Evolutionary conservation across 495 filamentous ascomycete species (phyloP).

Genomic region (Astrocystis sublimbata): DNA sequence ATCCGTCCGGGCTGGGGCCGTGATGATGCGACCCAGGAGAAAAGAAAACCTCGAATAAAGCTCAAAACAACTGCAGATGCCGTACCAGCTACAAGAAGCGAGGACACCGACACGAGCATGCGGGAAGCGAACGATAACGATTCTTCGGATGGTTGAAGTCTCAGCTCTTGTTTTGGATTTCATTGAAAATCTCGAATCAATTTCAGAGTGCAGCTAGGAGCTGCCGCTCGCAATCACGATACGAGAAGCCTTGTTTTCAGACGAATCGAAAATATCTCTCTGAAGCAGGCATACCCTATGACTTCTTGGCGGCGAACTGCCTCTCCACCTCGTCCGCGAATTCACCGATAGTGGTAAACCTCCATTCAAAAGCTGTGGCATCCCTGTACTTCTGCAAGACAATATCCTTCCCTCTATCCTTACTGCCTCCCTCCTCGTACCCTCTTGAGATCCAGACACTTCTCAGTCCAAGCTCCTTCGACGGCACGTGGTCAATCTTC

Average conservation of each 20-base stretch:
- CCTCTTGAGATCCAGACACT: slow-evolving; percentile 72
- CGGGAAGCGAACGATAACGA: not conserved
- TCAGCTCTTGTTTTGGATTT: no score
- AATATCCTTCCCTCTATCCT: slow-evolving; percentile 48
- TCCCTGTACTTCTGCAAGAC: slow-evolving; percentile 39
- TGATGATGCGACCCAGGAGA: slow-evolving; percentile 11
- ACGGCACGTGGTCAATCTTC: slow-evolving; percentile 71
- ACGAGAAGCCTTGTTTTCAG: not conserved
- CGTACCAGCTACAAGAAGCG: not conserved
- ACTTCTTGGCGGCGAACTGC: slow-evolving; percentile 40
- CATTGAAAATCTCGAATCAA: no score
- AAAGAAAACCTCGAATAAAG: slow-evolving; percentile 10
- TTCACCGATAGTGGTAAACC: slow-evolving; percentile 66
- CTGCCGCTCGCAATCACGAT: not conserved
- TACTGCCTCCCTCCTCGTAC: slow-evolving; percentile 43
- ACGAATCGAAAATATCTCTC: not conserved
- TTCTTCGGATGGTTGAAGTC: not conserved
- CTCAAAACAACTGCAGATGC: no score
- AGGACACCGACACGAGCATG: slow-evolving; percentile 2
- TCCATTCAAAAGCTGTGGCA: slow-evolving; percentile 45
- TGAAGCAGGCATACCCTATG: not conserved
- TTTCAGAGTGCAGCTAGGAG: no score
- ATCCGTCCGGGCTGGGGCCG: slow-evolving; percentile 34
- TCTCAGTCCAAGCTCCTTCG: slow-evolving; percentile 58
- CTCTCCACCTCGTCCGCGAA: slow-evolving; percentile 70